Base-by-base conservation (phyloP, 768 basidiomycete genomes). In the Leccinum longicurvipes region DNA sequence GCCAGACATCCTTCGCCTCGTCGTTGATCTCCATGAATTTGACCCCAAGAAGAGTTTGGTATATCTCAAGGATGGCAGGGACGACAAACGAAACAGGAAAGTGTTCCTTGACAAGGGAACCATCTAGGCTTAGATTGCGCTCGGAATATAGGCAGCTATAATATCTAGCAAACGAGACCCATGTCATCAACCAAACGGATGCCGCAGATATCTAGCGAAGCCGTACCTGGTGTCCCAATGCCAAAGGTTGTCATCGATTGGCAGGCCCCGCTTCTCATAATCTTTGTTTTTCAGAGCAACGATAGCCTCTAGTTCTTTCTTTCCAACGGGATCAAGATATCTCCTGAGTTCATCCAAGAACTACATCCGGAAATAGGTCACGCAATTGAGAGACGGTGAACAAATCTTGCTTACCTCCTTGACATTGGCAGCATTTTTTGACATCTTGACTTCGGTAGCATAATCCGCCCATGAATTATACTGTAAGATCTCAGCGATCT, bases 1-100 rank as follows among this genome's bases (percentile, higher is more conserved):
- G 93, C 93, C 93, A 95, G 2, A 82, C 84, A 39, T 84, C 79
- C 29, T 73, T 74, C 47, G 82, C 77, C 34, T 84, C 76, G 36
- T 81, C 81, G 57, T 83, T 82, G 48, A 75, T 54, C 58, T 77
- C 74, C 3, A 76, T 62, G 61, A 93, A 92, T 54, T 77, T 76
- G 36, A 95, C 90, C 17, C 87, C 81, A 25, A 95, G 82, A 19
- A 94, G 73, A 54, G 84, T 83, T 69, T 93, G 89, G 70, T 94
- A 95, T 65, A 94, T 91, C 14, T 82, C 75, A 47, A 95, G 77
- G 63, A 95, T 91, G 4, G 86, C 78, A 6, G 90, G 88, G 11
- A 95, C 87, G 42, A 95, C 90, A 17, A 86, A 81, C 3, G 83
- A 77, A 3, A 93, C 93, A 0, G 91, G 91, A 80, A 95, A 93